phyloP scores from a whole-genome alignment of 2,329 filamentous ascomycete species.

The Mollisiaceae sp. region DNA sequence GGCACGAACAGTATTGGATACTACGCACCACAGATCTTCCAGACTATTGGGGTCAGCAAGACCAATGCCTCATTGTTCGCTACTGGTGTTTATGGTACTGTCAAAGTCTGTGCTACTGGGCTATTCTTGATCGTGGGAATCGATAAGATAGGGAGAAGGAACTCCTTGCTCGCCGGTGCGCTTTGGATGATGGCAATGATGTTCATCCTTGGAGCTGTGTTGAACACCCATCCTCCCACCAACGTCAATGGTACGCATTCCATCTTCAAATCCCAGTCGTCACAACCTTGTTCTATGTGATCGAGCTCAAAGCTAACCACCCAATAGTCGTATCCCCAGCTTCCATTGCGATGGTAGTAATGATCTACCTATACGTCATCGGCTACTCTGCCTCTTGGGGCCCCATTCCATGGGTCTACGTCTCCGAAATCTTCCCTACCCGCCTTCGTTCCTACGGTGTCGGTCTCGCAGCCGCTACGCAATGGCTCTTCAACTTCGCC shows the following conservation, averaged over 20 bases:
- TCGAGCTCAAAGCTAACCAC: constrained; percentile 58
- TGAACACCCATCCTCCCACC: constrained; percentile 54
- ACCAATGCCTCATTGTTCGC: constrained; percentile 67
- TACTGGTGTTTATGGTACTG: constrained; percentile 73
- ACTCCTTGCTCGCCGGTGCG: constrained; percentile 57
- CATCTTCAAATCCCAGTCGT: not conserved
- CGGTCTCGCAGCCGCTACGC: constrained; percentile 17
- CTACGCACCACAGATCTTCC: constrained; percentile 64
- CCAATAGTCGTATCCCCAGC: constrained; percentile 56
- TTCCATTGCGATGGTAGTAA: constrained; percentile 67
- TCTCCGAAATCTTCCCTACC: constrained; percentile 67
- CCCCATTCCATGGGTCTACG: constrained; percentile 72
- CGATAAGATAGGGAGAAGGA: constrained; percentile 66
- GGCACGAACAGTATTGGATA: constrained; percentile 50
- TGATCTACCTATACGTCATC: constrained; percentile 71
- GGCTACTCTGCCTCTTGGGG: constrained; percentile 48
- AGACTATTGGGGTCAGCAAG: constrained; percentile 63
- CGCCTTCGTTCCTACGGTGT: constrained; percentile 21
- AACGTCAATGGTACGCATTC: constrained; percentile 48
- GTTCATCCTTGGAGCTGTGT: constrained; percentile 53
- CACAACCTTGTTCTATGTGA: not conserved
- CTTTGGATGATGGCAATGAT: constrained; percentile 54
- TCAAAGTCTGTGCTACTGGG: constrained; percentile 67
- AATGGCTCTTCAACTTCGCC: constrained; percentile 74
- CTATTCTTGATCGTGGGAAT: constrained; percentile 69